These are phyloP conservation scores for Aspergillus carbonarius DNA, from an alignment of 2,329 filamentous ascomycete genomes.

Conservation along the genomic window DNA sequence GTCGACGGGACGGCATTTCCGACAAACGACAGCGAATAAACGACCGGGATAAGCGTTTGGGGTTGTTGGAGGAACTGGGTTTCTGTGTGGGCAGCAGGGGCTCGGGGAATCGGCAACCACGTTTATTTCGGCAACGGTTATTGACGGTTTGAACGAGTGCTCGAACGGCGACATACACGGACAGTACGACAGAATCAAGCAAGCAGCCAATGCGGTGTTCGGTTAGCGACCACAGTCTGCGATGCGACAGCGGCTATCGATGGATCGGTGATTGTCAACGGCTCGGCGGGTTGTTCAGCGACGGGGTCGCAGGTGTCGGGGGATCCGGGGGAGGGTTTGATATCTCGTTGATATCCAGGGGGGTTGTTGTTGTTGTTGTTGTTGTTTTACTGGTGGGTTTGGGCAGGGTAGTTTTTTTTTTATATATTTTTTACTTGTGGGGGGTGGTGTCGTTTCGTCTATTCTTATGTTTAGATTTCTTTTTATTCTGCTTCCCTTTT, in stretches of 20 bases:
- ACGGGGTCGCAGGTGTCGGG: background rate
- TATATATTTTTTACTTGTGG: too few relatives aligned
- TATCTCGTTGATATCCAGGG: background rate
- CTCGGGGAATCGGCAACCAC: background rate
- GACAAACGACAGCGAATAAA: background rate
- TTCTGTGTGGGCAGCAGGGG: background rate
- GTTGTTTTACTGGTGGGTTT: background rate
- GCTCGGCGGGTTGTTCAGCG: background rate
- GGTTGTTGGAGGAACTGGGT: background rate
- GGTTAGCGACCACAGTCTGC: background rate
- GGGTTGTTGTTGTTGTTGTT: too few relatives aligned
- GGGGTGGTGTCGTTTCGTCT: too few relatives aligned
- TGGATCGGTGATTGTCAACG: background rate
- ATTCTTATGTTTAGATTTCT: too few relatives aligned
- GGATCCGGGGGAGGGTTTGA: background rate
- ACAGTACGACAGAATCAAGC: background rate
- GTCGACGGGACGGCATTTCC: background rate
- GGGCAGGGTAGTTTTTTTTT: too few relatives aligned
- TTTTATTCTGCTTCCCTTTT: too few relatives aligned
- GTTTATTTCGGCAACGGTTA: background rate
- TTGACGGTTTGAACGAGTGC: background rate
- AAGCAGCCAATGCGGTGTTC: background rate
- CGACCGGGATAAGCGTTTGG: background rate
- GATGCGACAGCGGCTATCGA: background rate
- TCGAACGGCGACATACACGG: background rate